phyloP scores from a whole-genome alignment of 2,329 filamentous ascomycete genomes.

The Aspergillus chevalieri region DNA sequence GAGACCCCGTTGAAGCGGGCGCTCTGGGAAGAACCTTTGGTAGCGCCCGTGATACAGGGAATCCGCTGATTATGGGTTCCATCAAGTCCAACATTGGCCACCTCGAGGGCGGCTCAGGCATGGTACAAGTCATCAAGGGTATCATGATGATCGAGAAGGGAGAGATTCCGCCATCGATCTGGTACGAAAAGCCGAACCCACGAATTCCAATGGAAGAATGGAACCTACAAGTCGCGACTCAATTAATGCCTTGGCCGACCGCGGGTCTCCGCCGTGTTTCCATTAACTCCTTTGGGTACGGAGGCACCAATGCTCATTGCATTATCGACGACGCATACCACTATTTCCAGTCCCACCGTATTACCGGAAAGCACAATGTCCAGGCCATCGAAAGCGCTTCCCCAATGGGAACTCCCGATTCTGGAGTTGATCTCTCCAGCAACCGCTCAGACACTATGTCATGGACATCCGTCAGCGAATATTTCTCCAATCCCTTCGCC shows the following conservation, averaged over 20 bases:
- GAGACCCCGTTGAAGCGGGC: constrained; percentile 4
- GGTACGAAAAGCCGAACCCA: constrained; percentile 20
- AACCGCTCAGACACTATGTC: too few relatives aligned
- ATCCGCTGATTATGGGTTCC: constrained; percentile 11
- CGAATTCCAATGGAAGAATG: constrained; percentile 7
- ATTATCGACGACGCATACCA: not conserved
- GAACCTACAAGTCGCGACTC: constrained; percentile 4
- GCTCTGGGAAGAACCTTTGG: constrained; percentile 5
- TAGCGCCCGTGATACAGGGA: not conserved
- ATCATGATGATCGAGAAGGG: constrained; percentile 14
- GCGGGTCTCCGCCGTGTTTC: constrained; percentile 11
- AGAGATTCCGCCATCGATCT: constrained; percentile 13
- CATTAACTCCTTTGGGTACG: constrained; percentile 24
- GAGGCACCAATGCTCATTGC: constrained; percentile 7
- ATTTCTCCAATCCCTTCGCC: too few relatives aligned
- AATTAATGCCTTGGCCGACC: constrained; percentile 14
- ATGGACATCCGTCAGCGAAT: too few relatives aligned
- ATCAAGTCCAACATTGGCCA: constrained; percentile 18
- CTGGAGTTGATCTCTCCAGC: too few relatives aligned
- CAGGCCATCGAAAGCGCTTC: too few relatives aligned
- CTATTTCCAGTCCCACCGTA: not conserved
- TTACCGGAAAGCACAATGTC: not conserved
- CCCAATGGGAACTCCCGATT: too few relatives aligned
- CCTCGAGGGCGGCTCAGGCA: constrained; percentile 13
- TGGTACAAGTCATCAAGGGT: constrained; percentile 15